Base-by-base conservation (phyloP, 495 filamentous ascomycete species). In the Aspergillus olivimuriae region DNA sequence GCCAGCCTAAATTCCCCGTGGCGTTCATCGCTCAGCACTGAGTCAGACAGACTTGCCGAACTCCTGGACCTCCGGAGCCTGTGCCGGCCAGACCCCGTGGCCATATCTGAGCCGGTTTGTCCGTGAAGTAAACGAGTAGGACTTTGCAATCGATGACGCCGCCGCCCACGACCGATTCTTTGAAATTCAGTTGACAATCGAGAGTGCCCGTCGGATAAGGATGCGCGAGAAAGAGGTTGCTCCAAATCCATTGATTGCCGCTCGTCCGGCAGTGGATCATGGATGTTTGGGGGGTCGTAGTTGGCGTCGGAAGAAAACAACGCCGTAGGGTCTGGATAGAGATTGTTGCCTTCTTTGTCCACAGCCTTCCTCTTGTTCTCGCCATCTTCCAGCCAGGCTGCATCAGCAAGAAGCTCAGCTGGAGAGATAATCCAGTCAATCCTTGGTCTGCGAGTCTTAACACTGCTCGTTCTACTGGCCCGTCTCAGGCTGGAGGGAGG, bases 381-480 rank as follows among this genome's bases (percentile, higher is more conserved):
- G 17, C 71, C 77, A 45, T 87, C 81, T 58, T 94, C 84, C 33
- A 89, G 67, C 90, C 90, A 96, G 46, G 84, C 82, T 9, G 81
- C 71, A 63, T 96, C 90, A 1, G 88, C 86, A 16, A 96, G 65
- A 53, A 94, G 75, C 50, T 95, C 89, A 34, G 82, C 80, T 0
- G 89, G 84, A 31, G 78, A 76, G 8, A 86, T 78, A 2, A 70
- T 71, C 89, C 90, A 95, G 46, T 91, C 88, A n/a, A 83, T 75
- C 24, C 82, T 75, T 6, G 80, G 78, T 33, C 86, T 70, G 51
- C 75, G 79, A 1, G 75, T 61, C 43, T 83, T 84, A 26, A 60
- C 51, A 17, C 58, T 63, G 34, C 58, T 65, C 28, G 66, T 58
- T 23, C 55, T 62, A 15, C 56, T 70, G 12, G 56, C 52, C 22